These are phyloP conservation scores for Cystobasidiaceae sp. DNA, from an alignment of 1,284 basidiomycete species.

Conservation along the genomic window DNA sequence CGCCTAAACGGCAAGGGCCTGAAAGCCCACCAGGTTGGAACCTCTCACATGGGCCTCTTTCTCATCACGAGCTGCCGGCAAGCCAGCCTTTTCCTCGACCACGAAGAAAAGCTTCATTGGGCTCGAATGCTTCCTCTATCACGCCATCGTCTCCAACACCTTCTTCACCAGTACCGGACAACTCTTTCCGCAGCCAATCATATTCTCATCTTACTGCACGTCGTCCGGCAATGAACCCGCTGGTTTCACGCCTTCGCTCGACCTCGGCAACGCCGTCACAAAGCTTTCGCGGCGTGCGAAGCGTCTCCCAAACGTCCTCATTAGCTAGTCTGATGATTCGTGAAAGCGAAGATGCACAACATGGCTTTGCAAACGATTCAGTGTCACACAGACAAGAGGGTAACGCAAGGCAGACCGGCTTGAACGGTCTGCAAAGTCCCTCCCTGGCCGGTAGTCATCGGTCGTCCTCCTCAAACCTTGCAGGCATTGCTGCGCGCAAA, in stretches of 20 bases:
- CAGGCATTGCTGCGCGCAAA: no score
- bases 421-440: no score
- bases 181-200: background rate
- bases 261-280: constrained; percentile 34
- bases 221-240: constrained; percentile 37
- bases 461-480: no score
- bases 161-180: background rate
- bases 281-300: constrained; percentile 20
- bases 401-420: no score
- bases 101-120: constrained; percentile 33
- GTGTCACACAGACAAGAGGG: constrained; percentile 31
- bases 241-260: constrained; percentile 38
- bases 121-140: constrained; percentile 9
- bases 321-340: constrained; percentile 31
- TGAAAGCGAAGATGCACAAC: background rate
- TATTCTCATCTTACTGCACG: constrained; percentile 15
- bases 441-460: no score
- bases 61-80: background rate
- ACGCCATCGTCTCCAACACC: constrained; percentile 31
- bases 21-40: no score
- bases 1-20: no score
- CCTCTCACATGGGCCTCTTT: no score
- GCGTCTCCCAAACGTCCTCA: constrained; percentile 34
- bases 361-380: constrained; percentile 36
- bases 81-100: constrained; percentile 5